Evolutionary conservation across 768 basidiomycete genomes (phyloP), one percentile per base, ranked within the genome.

Genomic region (Dendrothele bispora): DNA sequence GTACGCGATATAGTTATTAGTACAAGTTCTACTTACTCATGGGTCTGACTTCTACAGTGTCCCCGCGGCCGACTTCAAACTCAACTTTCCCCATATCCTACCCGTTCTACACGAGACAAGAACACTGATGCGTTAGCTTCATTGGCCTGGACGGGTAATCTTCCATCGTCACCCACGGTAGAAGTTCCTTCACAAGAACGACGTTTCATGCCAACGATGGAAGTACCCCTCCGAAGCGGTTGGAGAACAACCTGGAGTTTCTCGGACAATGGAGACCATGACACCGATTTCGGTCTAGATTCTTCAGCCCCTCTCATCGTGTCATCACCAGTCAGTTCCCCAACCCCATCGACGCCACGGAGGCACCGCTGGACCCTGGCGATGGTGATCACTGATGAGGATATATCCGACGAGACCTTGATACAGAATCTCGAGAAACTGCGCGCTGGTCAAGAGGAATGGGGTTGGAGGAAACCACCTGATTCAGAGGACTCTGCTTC

Each of bases 341-440:
- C 25, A 17, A 48, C 28, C 36, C 22, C 47, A n/a, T 27, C 26
- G 48, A 3, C 49, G 20, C 15, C 22, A 5, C 43, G 36, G 20
- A 30, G 36, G 29, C 51, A 55, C 24, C 55, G 57, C 5, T 60
- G 56, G 59, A 64, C 61, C 3, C 53, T 71, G 39, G 62, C 62
- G 4, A 69, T 65, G 46, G 72, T 68, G 11, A 55, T 73, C 25
- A 68, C 62, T 17, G 71, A 72, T n/a, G 70, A 73, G 20, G 64
- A 55, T 24, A 57, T 73, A 37, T 61, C 70, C 8, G 71, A 73
- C 47, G 70, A 69, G 51, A 52, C 58, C 11, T 53, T 73, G 4
- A 61, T 74, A 4, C 60, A 64, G 35, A 60, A 55, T 29, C 64
- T 73, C 25, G 71, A 73, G 51, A 38, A 20, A 18, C 28, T 47